Percentiles rank a stretch among this genome's conserved stretches.
These are phyloP conservation scores for Candida easanensis DNA, from an alignment of 805 yeast species.

Conservation along the genomic window DNA sequence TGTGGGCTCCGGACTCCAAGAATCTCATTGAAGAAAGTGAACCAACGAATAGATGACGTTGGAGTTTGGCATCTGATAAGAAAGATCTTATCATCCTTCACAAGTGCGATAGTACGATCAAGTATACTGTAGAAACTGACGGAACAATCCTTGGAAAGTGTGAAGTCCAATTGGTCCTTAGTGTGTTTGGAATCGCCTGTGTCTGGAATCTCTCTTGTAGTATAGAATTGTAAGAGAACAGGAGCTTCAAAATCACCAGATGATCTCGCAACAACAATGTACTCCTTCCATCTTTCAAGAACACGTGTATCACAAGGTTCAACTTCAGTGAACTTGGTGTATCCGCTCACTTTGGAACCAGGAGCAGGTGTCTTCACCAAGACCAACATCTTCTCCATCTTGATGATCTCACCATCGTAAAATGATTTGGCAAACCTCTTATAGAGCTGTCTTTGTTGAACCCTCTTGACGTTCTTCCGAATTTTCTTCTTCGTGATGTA, in stretches of 20 bases:
- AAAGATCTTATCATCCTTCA: constrained; percentile 38
- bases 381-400: constrained; percentile 67
- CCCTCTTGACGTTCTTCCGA: constrained; percentile 12
- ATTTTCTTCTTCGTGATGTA: constrained; percentile 21
- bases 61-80: constrained; percentile 55
- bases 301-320: constrained; percentile 55
- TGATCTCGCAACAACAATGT: constrained; percentile 66
- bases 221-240: constrained; percentile 60
- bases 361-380: constrained; percentile 40
- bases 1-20: constrained; percentile 44
- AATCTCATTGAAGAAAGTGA: constrained; percentile 49
- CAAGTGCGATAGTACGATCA: constrained; percentile 68
- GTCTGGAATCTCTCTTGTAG: constrained; percentile 36
- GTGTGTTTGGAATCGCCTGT: constrained; percentile 14
- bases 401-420: constrained; percentile 59
- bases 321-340: constrained; percentile 43
- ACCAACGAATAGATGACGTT: constrained; percentile 59
- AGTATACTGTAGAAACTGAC: constrained; percentile 59
- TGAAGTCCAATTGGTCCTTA: constrained; percentile 29
- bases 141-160: constrained; percentile 28
- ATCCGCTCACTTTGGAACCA: constrained; percentile 23
- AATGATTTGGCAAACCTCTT: constrained; percentile 32
- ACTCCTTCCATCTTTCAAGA: constrained; percentile 77
- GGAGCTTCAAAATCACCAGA: constrained; percentile 53
- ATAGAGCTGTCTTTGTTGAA: constrained; percentile 21